Conservation (phyloP, 768 basidiomycete species). For the Tylopilus plumbeoviolaceoides region DNA sequence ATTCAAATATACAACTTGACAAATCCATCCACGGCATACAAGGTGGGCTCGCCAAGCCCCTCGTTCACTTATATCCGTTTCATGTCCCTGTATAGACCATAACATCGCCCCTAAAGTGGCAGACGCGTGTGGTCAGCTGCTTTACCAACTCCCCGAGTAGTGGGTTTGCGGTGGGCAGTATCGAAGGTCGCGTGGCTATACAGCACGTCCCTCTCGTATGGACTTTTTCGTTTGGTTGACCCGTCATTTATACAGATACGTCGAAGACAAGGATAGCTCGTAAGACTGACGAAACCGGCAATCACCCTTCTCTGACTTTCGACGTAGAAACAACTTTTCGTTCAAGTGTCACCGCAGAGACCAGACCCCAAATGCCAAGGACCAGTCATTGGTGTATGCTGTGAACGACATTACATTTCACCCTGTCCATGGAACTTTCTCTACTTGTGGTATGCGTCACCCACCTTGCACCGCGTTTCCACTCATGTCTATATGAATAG, state of each 20-base stretch:
- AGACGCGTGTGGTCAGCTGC: conserved; percentile 82
- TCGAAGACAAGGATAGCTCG: conserved; percentile 79
- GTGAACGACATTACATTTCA: conserved; percentile 89
- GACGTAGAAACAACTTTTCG: conserved; percentile 69
- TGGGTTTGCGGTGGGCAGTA: conserved; percentile 81
- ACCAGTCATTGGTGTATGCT: conserved; percentile 69
- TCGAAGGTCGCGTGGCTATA: conserved; percentile 91
- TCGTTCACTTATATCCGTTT: not conserved
- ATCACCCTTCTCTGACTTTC: not conserved
- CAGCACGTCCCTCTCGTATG: conserved; percentile 59
- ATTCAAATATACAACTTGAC: conserved; percentile 85
- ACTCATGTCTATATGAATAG: conserved; percentile 32
- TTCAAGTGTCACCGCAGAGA: conserved; percentile 81
- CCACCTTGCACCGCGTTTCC: conserved; percentile 22
- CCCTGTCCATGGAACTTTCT: conserved; percentile 79
- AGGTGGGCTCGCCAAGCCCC: conserved; percentile 41
- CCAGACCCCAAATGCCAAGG: conserved; percentile 49
- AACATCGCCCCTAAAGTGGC: conserved; percentile 87
- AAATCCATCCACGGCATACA: conserved; percentile 75
- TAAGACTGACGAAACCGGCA: conserved; percentile 30
- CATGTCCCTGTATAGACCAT: conserved; percentile 50
- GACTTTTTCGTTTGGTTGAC: not conserved
- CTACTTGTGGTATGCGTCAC: conserved; percentile 58
- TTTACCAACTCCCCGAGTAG: conserved; percentile 64
- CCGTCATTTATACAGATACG: conserved; percentile 49